phyloP scores from a whole-genome alignment of 129 eudicot genomes.

The Flaveria robusta region DNA sequence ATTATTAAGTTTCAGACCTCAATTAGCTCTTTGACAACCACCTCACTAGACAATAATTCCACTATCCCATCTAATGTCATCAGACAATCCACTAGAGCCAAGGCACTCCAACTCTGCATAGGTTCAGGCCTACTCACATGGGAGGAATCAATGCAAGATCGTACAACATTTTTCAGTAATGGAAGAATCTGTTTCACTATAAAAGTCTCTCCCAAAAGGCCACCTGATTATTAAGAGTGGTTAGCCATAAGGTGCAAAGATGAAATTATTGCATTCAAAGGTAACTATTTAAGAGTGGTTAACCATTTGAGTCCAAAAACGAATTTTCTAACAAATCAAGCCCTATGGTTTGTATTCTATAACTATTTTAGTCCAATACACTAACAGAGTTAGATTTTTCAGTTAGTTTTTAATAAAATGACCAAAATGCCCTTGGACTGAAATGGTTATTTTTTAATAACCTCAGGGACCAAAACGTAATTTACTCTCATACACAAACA shows the following conservation, averaged over 20 bases:
- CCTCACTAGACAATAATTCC: slow-evolving; percentile 56
- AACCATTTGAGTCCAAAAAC: no score
- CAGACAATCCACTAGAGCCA: slow-evolving; percentile 85
- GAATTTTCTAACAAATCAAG: no score
- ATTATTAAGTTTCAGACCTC: slow-evolving; percentile 50
- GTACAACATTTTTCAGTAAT: slow-evolving; percentile 61
- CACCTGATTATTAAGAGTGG: slow-evolving; percentile 51
- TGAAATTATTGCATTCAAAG: neutral
- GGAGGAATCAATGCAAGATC: slow-evolving; percentile 64
- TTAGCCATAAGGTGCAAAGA: slow-evolving; percentile 28
- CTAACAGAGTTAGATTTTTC: no score
- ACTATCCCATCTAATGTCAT: slow-evolving; percentile 68
- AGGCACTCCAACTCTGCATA: slow-evolving; percentile 76
- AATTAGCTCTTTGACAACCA: slow-evolving; percentile 78
- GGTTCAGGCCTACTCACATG: slow-evolving; percentile 70
- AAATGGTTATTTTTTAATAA: no score
- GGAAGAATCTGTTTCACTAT: slow-evolving; percentile 78
- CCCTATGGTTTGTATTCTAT: no score
- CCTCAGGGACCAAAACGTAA: no score
- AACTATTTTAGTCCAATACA: no score
- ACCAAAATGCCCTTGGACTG: no score
- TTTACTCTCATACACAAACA: no score
- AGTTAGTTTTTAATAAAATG: no score
- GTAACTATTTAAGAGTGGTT: no score
- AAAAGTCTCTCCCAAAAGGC: slow-evolving; percentile 82